These are phyloP conservation scores for Monosporascus sp. DNA, from an alignment of 2,329 filamentous ascomycete species.

Conservation along the genomic window DNA sequence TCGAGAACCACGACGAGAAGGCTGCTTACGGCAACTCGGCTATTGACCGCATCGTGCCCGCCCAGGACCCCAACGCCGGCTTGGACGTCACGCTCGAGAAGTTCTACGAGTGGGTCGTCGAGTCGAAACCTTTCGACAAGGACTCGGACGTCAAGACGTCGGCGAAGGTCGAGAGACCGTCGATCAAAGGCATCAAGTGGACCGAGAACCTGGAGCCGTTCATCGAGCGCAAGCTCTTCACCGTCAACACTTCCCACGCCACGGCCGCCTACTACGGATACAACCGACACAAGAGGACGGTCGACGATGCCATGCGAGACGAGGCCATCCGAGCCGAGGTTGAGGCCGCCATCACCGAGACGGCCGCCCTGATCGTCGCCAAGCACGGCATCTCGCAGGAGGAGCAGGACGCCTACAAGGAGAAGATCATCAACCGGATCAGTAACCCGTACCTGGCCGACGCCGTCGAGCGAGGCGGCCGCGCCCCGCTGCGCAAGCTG, in stretches of 20 bases:
- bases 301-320: constrained; percentile 84
- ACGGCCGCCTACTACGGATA: constrained; percentile 95
- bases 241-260: constrained; percentile 96
- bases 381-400: constrained; percentile 75
- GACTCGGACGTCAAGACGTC: constrained; percentile 25
- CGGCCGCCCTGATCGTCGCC: constrained; percentile 74
- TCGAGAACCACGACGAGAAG: constrained; percentile 63
- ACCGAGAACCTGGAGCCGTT: constrained; percentile 87
- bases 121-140: constrained; percentile 75
- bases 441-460: constrained; percentile 92
- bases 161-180: constrained; percentile 48
- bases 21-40: constrained; percentile 95
- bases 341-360: constrained; percentile 75
- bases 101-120: constrained; percentile 99
- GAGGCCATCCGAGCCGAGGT: constrained; percentile 75
- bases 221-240: constrained; percentile 99
- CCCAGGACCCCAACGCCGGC: constrained; percentile 72
- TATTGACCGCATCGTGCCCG: constrained; percentile 96
- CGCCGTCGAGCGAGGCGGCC: constrained; percentile 88
- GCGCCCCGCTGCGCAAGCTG: constrained; percentile 89
- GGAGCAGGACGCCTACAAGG: constrained; percentile 80
- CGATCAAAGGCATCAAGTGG: constrained; percentile 86
- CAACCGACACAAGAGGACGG: constrained; percentile 76
- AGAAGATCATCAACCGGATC: constrained; percentile 88
- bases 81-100: constrained; percentile 94